A percentile compares a stretch with the other conserved stretches of the same genome.
Evolutionary conservation across 1,284 basidiomycete genomes (phyloP).

Genomic region (Ustilago esculenta): DNA sequence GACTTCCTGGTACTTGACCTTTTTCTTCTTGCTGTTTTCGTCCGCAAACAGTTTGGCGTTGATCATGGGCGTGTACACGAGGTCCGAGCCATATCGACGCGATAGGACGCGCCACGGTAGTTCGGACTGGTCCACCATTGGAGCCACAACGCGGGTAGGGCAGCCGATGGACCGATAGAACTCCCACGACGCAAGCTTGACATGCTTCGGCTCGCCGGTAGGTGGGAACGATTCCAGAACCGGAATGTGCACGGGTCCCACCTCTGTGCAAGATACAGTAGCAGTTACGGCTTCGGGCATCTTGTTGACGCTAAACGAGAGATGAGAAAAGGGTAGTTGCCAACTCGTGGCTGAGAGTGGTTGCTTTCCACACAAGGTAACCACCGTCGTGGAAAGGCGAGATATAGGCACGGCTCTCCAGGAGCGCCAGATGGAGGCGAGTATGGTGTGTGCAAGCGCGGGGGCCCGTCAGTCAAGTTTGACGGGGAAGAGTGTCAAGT

Average conservation of each 20-base stretch:
- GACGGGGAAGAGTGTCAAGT: no score
- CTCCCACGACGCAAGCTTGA: slow-evolving; percentile 80
- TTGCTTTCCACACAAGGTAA: no score
- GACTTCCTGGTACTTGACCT: slow-evolving; percentile 39
- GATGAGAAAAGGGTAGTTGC: no score
- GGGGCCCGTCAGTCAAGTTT: not conserved
- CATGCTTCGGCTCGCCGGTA: slow-evolving; percentile 55
- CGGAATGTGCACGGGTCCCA: slow-evolving; percentile 31
- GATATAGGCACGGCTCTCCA: slow-evolving; percentile 9
- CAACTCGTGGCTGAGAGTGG: no score
- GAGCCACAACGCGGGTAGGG: slow-evolving; percentile 88
- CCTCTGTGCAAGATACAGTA: slow-evolving; percentile 6
- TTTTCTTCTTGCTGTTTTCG: slow-evolving; percentile 43
- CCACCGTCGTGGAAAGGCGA: no score
- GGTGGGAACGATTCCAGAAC: slow-evolving; percentile 56
- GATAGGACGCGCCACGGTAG: slow-evolving; percentile 87
- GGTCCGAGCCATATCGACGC: slow-evolving; percentile 80
- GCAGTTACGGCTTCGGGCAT: slow-evolving; percentile 35
- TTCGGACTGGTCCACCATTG: slow-evolving; percentile 98
- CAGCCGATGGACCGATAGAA: slow-evolving; percentile 84
- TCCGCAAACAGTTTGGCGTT: slow-evolving; percentile 84
- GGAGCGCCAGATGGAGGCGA: slow-evolving; percentile 13
- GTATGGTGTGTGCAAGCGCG: slow-evolving; percentile 10
- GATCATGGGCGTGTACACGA: slow-evolving; percentile 97
- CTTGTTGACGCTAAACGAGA: not conserved